Evolutionary conservation across 2,329 filamentous ascomycete species (phyloP), one percentile per base, ranked within the genome.

Genomic region (Xylariales sp.): DNA sequence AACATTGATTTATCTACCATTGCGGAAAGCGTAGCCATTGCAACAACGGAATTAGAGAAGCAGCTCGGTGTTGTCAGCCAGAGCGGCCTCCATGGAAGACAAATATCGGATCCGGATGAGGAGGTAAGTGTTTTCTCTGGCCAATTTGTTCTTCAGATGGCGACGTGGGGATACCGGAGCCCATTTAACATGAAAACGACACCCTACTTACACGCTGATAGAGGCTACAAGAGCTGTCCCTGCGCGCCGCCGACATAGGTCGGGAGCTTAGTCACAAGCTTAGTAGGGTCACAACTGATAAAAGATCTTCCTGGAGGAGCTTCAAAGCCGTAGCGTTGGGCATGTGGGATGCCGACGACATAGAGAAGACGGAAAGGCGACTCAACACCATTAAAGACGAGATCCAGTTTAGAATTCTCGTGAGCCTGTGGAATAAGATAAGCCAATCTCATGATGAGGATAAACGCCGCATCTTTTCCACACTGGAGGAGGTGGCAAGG

Each of bases 321-420:
- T 45, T 73, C 48, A 72, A 67, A 23, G 54, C 59, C 3, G 65
- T 52, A 6, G 28, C 65, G 4, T 54, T 58, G 12, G 64, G 67
- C 14, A 69, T 68, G 57, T 73, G 71, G 73, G 48, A 73, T 55
- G 65, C 59, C 3, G 60, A 69, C 3, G 70, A 74, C 2, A 72
- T 75, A 36, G 56, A 71, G 9, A 53, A 50, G 12, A 69, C 41
- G 8, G 73, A 75, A 34, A 68, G 67, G 32, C 61, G 62, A 18
- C 66, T 75, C 9, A 45, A 59, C 9, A 39, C 28, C 39, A 72
- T 75, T 30, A 67, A 71, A 60, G 64, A 68, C 32, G 67, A 72
- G 48, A 65, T 75, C 6, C 67, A 71, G 18, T 46, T 72, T 5
- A 70, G 50, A 10, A 67, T 74, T 10, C 60, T 75, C 6, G 50